Percentiles rank a stretch among this genome's conserved stretches.
Conservation (phyloP, 192 early-diverging fungal genomes). For the Jimgerdemannia lactiflua region DNA sequence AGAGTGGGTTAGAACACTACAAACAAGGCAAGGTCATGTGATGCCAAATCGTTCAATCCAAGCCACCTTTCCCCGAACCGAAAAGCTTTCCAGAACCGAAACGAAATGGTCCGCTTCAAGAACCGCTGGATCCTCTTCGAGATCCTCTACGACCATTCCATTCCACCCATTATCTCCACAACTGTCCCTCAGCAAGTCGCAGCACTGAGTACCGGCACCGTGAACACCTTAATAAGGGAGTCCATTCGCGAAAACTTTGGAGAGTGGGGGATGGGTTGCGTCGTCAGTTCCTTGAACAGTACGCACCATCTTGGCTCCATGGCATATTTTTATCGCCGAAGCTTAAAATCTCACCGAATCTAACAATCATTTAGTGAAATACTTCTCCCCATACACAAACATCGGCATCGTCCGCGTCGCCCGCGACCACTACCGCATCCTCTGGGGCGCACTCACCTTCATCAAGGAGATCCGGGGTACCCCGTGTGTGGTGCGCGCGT, state of each 20-base stretch:
- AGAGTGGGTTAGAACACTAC: too few species aligned
- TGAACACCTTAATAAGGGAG: constrained; percentile 29
- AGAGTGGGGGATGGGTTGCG: constrained; percentile 37
- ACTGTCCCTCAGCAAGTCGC: neutral
- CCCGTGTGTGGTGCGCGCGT: constrained; percentile 33
- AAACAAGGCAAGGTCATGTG: too few species aligned
- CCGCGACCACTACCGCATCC: constrained; percentile 37
- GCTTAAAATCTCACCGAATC: neutral
- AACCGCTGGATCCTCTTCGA: constrained; percentile 49
- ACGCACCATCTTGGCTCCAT: neutral
- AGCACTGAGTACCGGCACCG: constrained; percentile 22
- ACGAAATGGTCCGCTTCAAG: constrained; percentile 49
- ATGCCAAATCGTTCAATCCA: too few species aligned
- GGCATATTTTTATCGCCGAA: neutral
- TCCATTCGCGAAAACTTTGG: constrained; percentile 46
- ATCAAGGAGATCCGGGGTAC: constrained; percentile 36
- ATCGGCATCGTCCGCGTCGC: constrained; percentile 43
- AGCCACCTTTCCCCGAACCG: too few species aligned
- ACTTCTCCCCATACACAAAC: constrained; percentile 44
- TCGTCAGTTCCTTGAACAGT: constrained; percentile 34
- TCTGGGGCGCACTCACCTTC: constrained; percentile 44
- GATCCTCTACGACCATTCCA: constrained; percentile 32
- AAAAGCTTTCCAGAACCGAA: neutral
- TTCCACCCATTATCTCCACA: constrained; percentile 5
- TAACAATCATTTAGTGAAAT: constrained; percentile 33